Base-by-base conservation (phyloP, 306 rosid genomes). In the Hippophae tibetana region DNA sequence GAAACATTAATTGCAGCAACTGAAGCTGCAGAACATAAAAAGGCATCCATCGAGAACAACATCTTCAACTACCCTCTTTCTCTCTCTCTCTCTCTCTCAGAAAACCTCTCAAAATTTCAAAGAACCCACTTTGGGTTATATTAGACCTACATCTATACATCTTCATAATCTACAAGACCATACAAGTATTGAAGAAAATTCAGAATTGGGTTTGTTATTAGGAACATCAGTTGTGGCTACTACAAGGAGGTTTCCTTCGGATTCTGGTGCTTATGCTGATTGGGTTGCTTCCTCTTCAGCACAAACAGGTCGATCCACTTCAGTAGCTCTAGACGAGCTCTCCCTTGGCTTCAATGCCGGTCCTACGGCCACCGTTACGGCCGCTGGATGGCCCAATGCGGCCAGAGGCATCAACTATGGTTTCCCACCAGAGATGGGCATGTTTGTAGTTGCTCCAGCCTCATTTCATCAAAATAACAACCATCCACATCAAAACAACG, bases 341-440 rank as follows among this genome's bases (percentile, higher is more conserved):
- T 92, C 92, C 1, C 87, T 90, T 42, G 94, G 98, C 54, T 92
- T 92, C 89, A 92, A 92, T 85, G 95, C 95, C 1, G 85, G 62
- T 38, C 87, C 95, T 10, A 0, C 86, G 46, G 52, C 82, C 57
- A 65, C 77, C 0, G 65, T 74, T 13, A 13, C 69, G 54, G 27
- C 90, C 77, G 86, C 86, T 9, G 38, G 76, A 58, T 84, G 84
- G 89, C 27, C 81, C 8, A 45, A 47, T 8, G 9, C 68, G 12
- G 7, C 81, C 42, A 57, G 76, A 46, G 0, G 42, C 70, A 7
- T 38, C 69, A 85, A 82, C 68, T 85, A 85, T 62, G 74, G 76
- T 56, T 73, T 79, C 6, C 64, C 79, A 1, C 60, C 90, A 0
- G 97, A 90, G 12, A 87, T 90, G 95, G 79, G 83, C 10, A 86